phyloP scores from a whole-genome alignment of 176 grass and related monocot genomes.

The Canna indica region DNA sequence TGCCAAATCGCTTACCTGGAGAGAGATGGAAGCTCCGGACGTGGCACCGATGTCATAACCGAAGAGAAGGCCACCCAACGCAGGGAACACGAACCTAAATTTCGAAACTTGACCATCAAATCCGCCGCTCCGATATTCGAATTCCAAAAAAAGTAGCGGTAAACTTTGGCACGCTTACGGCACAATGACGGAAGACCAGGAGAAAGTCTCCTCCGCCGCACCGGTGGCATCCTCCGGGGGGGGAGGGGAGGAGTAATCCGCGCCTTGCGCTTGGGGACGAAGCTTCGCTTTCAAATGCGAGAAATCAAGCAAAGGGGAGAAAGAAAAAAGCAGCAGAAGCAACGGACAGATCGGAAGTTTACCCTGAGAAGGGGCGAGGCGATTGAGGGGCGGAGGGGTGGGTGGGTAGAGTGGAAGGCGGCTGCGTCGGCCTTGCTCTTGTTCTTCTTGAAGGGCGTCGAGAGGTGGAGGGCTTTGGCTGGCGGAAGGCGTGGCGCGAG shows the following conservation, averaged over 20 bases:
- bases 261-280: constrained; percentile 31
- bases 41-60: constrained; percentile 93
- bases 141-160: neutral
- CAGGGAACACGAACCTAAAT: constrained; percentile 87
- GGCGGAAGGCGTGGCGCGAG: neutral
- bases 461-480: neutral
- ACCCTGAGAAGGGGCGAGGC: constrained; percentile 7
- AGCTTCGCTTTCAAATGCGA: constrained; percentile 30
- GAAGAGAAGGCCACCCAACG: constrained; percentile 82
- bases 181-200: constrained; percentile 47
- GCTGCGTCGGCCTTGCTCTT: neutral
- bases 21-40: constrained; percentile 76
- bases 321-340: neutral
- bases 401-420: neutral
- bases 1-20: constrained; percentile 43
- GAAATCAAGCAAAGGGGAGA: neutral
- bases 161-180: constrained; percentile 36
- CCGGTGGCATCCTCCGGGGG: constrained; percentile 11
- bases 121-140: neutral
- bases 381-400: neutral
- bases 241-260: constrained; percentile 3
- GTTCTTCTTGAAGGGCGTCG: neutral
- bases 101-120: constrained; percentile 23
- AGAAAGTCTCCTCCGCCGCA: constrained; percentile 14
- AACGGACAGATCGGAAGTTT: neutral